Percentiles rank a stretch among this genome's conserved stretches.
Evolutionary conservation across 306 rosid species (phyloP).

Genomic region (Oemleria cerasiformis): DNA sequence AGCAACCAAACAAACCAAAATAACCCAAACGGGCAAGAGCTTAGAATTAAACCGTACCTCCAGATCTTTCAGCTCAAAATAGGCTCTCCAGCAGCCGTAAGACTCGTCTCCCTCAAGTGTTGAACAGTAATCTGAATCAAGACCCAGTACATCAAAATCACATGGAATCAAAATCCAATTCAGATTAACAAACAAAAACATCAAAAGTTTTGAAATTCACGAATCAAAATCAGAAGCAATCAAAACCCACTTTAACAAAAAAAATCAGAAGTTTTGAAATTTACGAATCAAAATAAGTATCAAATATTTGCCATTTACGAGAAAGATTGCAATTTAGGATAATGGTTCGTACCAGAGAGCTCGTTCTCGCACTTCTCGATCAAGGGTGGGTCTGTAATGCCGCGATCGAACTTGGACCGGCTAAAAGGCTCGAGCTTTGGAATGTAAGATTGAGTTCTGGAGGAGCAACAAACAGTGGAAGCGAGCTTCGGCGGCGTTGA

Average conservation of each 20-base stretch:
- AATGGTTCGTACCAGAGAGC: conserved; percentile 42
- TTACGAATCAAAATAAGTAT: too few species aligned
- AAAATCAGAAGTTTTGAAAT: neutral
- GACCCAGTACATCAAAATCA: conserved; percentile 6
- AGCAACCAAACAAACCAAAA: neutral
- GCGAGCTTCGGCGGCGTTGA: conserved; percentile 21
- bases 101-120: conserved; percentile 85
- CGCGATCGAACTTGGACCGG: conserved; percentile 62
- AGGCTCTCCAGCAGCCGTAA: conserved; percentile 89
- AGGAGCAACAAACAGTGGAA: conserved; percentile 42
- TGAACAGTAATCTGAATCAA: conserved; percentile 65
- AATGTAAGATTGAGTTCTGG: conserved; percentile 49
- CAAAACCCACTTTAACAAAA: too few species aligned
- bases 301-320: too few species aligned
- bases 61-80: conserved; percentile 82
- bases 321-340: neutral
- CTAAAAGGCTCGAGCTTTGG: conserved; percentile 91
- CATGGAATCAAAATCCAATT: neutral
- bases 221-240: too few species aligned
- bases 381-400: conserved; percentile 62
- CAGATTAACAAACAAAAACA: neutral
- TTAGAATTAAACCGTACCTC: conserved; percentile 34
- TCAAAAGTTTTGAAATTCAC: neutral
- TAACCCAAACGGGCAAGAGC: neutral
- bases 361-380: conserved; percentile 72